Evolutionary conservation across 148 eudicot genomes (phyloP).

Genomic region (Polygonum aviculare): DNA sequence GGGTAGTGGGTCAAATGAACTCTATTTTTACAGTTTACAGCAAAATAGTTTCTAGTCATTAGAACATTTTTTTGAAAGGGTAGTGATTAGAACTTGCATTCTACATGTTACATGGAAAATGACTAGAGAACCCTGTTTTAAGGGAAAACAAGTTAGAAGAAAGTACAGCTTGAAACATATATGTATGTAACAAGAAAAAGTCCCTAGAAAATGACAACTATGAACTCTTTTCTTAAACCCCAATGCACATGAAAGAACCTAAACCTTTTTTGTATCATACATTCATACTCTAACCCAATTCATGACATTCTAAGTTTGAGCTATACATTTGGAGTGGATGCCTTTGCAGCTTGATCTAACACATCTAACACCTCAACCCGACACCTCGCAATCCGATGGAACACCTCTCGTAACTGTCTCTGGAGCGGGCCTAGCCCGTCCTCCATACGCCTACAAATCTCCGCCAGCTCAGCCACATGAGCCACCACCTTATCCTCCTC

Average conservation of each 20-base stretch:
- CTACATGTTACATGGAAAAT: neutral
- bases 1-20: neutral
- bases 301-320: neutral
- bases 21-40: no score
- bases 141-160: neutral
- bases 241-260: neutral
- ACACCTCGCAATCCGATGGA: conserved; percentile 78
- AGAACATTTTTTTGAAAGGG: neutral
- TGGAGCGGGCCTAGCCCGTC: conserved; percentile 69
- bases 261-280: neutral
- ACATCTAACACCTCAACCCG: conserved; percentile 63
- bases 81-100: neutral
- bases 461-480: conserved; percentile 54
- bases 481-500: conserved; percentile 54
- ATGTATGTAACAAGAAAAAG: neutral
- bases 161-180: neutral
- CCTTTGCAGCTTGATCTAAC: conserved; percentile 58
- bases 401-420: conserved; percentile 68
- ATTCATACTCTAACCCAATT: neutral
- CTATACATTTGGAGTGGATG: neutral
- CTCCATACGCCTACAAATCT: conserved; percentile 61
- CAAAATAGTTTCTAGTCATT: neutral
- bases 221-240: neutral
- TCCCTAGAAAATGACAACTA: neutral
- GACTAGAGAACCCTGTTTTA: neutral